Evolutionary conservation across 495 filamentous ascomycete species (phyloP).

Genomic region (Neurospora pannonica): DNA sequence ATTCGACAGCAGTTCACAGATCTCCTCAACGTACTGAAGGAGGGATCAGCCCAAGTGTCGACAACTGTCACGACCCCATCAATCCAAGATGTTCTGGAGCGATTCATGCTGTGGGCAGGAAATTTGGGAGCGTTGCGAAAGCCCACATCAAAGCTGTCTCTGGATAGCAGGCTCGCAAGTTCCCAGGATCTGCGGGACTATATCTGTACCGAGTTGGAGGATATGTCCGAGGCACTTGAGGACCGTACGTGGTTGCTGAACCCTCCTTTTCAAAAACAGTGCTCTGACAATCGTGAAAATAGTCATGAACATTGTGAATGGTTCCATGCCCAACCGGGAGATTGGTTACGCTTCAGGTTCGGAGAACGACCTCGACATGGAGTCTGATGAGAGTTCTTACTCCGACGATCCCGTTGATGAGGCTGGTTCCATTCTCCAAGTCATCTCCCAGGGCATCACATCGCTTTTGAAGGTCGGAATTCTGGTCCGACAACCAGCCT

Average conservation of each 20-base stretch:
- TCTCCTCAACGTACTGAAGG: background rate
- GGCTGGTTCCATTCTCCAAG: background rate
- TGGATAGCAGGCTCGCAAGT: constrained; percentile 1
- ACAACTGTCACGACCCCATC: background rate
- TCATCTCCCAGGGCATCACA: background rate
- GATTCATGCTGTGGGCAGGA: constrained; percentile 11
- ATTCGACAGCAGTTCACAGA: background rate
- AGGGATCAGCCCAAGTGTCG: background rate
- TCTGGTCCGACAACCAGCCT: background rate
- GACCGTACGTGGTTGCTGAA: background rate
- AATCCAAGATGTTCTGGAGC: constrained; percentile 5
- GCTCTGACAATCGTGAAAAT: background rate
- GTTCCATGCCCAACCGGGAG: background rate
- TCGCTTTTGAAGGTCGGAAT: background rate
- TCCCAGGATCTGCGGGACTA: background rate
- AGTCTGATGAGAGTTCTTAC: background rate
- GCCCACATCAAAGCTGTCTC: constrained; percentile 1
- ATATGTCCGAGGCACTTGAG: background rate
- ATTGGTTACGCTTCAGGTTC: background rate
- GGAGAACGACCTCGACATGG: background rate
- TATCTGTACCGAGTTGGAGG: background rate
- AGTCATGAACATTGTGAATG: background rate
- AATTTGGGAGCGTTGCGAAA: constrained; percentile 6
- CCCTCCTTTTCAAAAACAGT: background rate
- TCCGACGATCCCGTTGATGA: background rate